Base-by-base conservation (phyloP, 306 rosid species). In the Quillaja saponaria region DNA sequence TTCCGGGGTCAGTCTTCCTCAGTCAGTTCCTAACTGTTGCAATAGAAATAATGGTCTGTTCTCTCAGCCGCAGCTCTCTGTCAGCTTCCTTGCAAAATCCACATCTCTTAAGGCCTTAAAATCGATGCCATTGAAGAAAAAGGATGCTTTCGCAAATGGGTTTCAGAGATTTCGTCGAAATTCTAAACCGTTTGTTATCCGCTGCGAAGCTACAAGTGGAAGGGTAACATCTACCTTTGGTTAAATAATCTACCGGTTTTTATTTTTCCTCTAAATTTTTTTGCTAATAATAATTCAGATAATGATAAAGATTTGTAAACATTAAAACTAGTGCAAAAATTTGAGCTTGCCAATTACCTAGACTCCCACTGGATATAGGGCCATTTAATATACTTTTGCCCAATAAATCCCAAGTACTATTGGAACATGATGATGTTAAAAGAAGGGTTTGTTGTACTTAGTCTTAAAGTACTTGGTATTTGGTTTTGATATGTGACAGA, bases 151-250 rank as follows among this genome's bases (percentile, higher is more conserved):
- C 5, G n/a, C 76, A 10, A 74, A 72, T 61, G 88, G 81, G 41
- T 62, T 45, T 55, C 51, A 12, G 8, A 70, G 75, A 55, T 53
- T 53, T 68, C 47, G 72, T 3, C 72, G 79, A 68, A 67, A 34
- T 37, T 64, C 79, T 7, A 63, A 60, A 25, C 73, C 6, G 9
- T 75, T 81, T 49, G 69, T 62, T 75, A 83, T 89, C 34, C 86
- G 85, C 12, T 81, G 96, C 38, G 72, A 78, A 1, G 71, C 85
- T 69, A 59, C 99, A 9, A 73, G 49, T 70, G 99, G 94, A 83
- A 89, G 90, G 85, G 99, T 92, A 80, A 7, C 66, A 10, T 31
- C 8, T 63, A 19, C 6, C 38, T 78, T 8, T 7, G n/a, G 7
- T 49, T 18, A 15, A 1, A 8, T 39, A 48, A 10, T 7, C 31